Conservation (phyloP, 2,329 filamentous ascomycete genomes). For the Scopulariopsis brevicaulis region DNA sequence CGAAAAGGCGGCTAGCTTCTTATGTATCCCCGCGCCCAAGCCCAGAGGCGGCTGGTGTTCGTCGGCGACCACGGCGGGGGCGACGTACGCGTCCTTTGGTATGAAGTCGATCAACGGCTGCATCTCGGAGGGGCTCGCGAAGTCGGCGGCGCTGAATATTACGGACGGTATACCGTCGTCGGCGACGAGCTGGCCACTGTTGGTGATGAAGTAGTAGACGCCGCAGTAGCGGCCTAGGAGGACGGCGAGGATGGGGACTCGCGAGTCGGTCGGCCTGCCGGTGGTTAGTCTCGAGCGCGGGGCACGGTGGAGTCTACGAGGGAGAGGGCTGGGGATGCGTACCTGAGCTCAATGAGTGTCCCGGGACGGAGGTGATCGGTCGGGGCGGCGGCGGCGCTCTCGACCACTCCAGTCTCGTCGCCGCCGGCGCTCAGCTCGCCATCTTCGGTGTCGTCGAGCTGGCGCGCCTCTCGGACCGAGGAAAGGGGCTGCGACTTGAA, state of each 20-base stretch:
- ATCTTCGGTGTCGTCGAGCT: background rate
- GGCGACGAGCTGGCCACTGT: slow-evolving; percentile 36
- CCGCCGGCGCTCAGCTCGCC: background rate
- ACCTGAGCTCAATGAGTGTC: slow-evolving; percentile 7
- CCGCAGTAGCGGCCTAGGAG: slow-evolving; percentile 39
- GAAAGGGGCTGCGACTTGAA: slow-evolving; percentile 2
- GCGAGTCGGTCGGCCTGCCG: slow-evolving; percentile 21
- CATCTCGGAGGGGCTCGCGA: slow-evolving; percentile 28
- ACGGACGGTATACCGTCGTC: slow-evolving; percentile 25
- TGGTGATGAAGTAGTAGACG: slow-evolving; percentile 42
- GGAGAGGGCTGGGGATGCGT: background rate
- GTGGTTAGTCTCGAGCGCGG: background rate
- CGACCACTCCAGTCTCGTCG: background rate
- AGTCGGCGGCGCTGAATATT: slow-evolving; percentile 37
- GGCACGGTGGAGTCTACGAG: background rate
- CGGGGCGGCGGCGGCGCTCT: background rate
- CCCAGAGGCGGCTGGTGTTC: slow-evolving; percentile 29
- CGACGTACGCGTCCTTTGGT: slow-evolving; percentile 5
- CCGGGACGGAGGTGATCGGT: slow-evolving; percentile 1
- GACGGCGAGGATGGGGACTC: slow-evolving; percentile 36
- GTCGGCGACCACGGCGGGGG: slow-evolving; percentile 8
- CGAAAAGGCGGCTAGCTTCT: slow-evolving; percentile 35
- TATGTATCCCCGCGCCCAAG: slow-evolving; percentile 28
- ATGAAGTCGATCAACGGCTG: slow-evolving; percentile 15
- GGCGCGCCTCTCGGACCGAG: background rate